Conservation (phyloP, 176 grass and related monocot genomes). For the Hsuehochloa calcarea region DNA sequence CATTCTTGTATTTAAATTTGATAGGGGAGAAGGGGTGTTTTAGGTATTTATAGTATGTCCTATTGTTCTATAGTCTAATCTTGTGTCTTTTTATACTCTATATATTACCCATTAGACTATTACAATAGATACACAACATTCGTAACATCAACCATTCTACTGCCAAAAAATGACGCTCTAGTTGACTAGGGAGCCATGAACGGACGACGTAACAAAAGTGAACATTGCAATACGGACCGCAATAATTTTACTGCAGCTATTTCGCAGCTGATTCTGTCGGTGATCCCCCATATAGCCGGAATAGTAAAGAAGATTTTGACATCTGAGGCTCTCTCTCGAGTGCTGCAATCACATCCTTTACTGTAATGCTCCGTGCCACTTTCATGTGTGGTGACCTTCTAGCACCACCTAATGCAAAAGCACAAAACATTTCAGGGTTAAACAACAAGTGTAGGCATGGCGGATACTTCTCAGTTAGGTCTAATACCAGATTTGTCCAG, state of each 20-base stretch:
- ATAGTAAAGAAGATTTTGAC: constrained; percentile 80
- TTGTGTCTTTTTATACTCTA: no score
- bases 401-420: constrained; percentile 47
- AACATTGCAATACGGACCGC: neutral
- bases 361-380: constrained; percentile 56
- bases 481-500: neutral
- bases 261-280: constrained; percentile 36
- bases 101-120: no score
- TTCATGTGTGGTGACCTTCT: constrained; percentile 56
- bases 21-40: no score
- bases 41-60: no score
- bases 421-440: constrained; percentile 5
- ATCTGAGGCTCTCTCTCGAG: constrained; percentile 87
- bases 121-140: no score
- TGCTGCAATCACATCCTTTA: constrained; percentile 81
- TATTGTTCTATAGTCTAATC: no score
- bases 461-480: constrained; percentile 20
- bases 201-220: constrained; percentile 12
- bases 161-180: constrained; percentile 6
- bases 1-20: no score
- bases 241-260: constrained; percentile 32
- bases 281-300: constrained; percentile 50
- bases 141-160: constrained; percentile 21
- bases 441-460: neutral
- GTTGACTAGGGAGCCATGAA: neutral